Conservation (phyloP, 768 basidiomycete genomes). For the Pulveroboletus sp. region DNA sequence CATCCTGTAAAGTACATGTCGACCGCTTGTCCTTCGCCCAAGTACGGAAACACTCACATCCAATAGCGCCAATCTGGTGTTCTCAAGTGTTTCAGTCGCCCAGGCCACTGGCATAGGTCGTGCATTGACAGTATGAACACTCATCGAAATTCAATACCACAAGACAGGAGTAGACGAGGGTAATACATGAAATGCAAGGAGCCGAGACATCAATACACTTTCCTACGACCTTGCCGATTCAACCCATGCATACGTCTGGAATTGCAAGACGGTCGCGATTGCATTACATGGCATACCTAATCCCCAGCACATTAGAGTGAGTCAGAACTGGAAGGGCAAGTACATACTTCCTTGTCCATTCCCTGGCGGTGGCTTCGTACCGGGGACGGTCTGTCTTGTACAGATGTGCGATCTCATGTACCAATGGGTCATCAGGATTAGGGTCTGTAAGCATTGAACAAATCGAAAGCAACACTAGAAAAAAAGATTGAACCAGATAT, state of each 20-base stretch:
- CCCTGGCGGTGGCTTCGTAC: slow-evolving; percentile 96
- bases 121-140: slow-evolving; percentile 8
- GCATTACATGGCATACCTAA: slow-evolving; percentile 52
- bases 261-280: slow-evolving; percentile 22
- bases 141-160: slow-evolving; percentile 16
- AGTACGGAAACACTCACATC: too few species aligned
- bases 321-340: background rate
- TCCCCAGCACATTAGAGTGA: background rate
- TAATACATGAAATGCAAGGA: slow-evolving; percentile 33
- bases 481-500: background rate
- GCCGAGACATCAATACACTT: slow-evolving; percentile 32
- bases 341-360: slow-evolving; percentile 98
- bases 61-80: too few species aligned
- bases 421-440: slow-evolving; percentile 97
- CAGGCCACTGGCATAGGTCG: background rate
- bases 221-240: slow-evolving; percentile 29
- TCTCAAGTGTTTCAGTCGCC: too few species aligned
- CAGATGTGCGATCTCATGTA: slow-evolving; percentile 96
- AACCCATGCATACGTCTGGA: slow-evolving; percentile 23
- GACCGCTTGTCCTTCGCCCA: too few species aligned
- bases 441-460: slow-evolving; percentile 99
- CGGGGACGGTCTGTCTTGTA: slow-evolving; percentile 99
- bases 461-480: slow-evolving; percentile 86
- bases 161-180: slow-evolving; percentile 16
- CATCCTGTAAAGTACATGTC: too few species aligned